A percentile compares a stretch with the other conserved stretches of the same genome.
Conservation (phyloP, 192 early-diverging fungal species). For the Gamsiella multidivaricata region DNA sequence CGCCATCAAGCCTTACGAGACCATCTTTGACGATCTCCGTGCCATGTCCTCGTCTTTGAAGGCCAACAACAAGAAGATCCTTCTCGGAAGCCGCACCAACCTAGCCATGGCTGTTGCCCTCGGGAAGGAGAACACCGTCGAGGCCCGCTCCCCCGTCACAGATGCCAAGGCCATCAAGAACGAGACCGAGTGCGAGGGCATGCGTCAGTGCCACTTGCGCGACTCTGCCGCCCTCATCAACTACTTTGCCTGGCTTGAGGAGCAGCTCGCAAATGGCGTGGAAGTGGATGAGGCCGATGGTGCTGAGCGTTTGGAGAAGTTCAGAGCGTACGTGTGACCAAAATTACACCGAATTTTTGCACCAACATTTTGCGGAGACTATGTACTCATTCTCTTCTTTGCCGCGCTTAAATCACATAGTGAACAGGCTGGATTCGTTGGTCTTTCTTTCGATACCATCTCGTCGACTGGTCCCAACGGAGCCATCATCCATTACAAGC, state of each 20-base stretch:
- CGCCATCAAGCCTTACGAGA: slow-evolving; percentile 75
- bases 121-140: slow-evolving; percentile 61
- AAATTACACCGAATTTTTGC: neutral
- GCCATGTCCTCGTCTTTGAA: slow-evolving; percentile 50
- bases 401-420: slow-evolving; percentile 23
- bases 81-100: slow-evolving; percentile 41
- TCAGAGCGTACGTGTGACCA: slow-evolving; percentile 63
- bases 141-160: slow-evolving; percentile 76
- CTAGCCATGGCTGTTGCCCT: slow-evolving; percentile 44
- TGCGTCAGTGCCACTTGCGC: slow-evolving; percentile 90
- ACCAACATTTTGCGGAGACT: too few relatives aligned
- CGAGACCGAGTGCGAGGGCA: slow-evolving; percentile 87
- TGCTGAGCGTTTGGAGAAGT: slow-evolving; percentile 83
- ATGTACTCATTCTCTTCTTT: neutral
- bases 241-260: slow-evolving; percentile 93
- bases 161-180: slow-evolving; percentile 96
- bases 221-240: slow-evolving; percentile 88
- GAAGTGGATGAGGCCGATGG: slow-evolving; percentile 88
- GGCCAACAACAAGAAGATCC: slow-evolving; percentile 51
- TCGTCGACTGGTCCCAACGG: slow-evolving; percentile 96
- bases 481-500: slow-evolving; percentile 98
- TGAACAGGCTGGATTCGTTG: slow-evolving; percentile 84
- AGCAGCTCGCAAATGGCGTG: slow-evolving; percentile 79
- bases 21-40: slow-evolving; percentile 80
- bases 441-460: slow-evolving; percentile 96